Evolutionary conservation across 2,329 filamentous ascomycete genomes (phyloP).

Genomic region (Fusarium nelsonii): DNA sequence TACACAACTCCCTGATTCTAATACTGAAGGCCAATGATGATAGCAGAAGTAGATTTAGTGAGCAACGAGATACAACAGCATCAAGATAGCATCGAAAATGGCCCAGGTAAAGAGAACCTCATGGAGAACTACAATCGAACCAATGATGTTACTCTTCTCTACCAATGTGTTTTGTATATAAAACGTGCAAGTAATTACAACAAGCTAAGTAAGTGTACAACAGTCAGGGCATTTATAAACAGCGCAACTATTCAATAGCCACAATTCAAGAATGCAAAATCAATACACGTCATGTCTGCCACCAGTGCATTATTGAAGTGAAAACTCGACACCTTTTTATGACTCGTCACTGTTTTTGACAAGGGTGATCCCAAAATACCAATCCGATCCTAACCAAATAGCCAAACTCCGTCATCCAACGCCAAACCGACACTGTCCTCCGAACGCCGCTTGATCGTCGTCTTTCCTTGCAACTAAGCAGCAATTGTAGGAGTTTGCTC

Average conservation of each 20-base stretch:
- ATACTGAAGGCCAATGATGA: too few relatives aligned
- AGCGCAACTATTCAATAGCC: conserved; percentile 39
- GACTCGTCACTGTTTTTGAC: conserved; percentile 18
- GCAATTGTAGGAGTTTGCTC: conserved; percentile 55
- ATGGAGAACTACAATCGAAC: not conserved
- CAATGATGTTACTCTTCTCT: too few relatives aligned
- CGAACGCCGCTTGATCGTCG: conserved; percentile 12
- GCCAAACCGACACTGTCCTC: conserved; percentile 15
- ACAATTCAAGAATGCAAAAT: conserved; percentile 25
- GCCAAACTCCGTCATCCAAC: conserved; percentile 45
- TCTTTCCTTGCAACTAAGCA: conserved; percentile 1
- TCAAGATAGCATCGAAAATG: not conserved
- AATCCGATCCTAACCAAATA: conserved; percentile 6
- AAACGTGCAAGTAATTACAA: conserved; percentile 38
- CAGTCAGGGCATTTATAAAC: conserved; percentile 14
- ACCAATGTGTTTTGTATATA: conserved; percentile 1
- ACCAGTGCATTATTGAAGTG: conserved; percentile 23
- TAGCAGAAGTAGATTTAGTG: not conserved
- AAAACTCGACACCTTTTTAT: conserved; percentile 17
- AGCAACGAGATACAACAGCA: not conserved
- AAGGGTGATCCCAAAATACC: conserved; percentile 10
- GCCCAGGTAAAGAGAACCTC: not conserved
- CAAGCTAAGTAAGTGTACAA: conserved; percentile 37
- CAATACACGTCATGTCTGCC: conserved; percentile 22
- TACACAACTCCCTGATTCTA: not conserved